These are phyloP conservation scores for Rhynchospora breviuscula DNA, from an alignment of 176 grass and related monocot species.

Conservation along the genomic window DNA sequence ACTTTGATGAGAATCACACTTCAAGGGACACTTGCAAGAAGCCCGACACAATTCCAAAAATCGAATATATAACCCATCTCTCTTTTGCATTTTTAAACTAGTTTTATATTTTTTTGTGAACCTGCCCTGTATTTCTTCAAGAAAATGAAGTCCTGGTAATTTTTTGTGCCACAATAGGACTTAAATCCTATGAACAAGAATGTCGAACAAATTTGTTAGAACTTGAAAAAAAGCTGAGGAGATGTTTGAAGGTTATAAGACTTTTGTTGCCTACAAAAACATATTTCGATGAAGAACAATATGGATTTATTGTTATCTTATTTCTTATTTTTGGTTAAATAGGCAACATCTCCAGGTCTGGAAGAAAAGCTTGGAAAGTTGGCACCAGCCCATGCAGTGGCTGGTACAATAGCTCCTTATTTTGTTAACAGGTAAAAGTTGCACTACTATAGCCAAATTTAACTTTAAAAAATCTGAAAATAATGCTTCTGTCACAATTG, in stretches of 20 bases:
- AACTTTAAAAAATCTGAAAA: background rate
- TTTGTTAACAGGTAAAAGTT: slow-evolving; percentile 69
- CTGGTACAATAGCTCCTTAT: slow-evolving; percentile 64
- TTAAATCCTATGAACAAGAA: background rate
- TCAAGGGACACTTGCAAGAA: slow-evolving; percentile 1
- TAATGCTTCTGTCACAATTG: background rate
- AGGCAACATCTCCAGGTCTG: slow-evolving; percentile 77
- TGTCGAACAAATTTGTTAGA: background rate
- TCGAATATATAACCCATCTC: background rate
- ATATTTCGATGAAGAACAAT: slow-evolving; percentile 5
- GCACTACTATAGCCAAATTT: background rate
- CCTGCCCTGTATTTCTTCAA: background rate
- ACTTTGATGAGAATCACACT: background rate
- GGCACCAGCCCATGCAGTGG: slow-evolving; percentile 63
- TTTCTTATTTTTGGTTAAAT: slow-evolving; percentile 17
- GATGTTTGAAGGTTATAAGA: background rate
- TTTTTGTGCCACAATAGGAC: background rate
- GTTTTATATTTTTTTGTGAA: background rate
- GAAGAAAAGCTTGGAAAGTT: slow-evolving; percentile 80
- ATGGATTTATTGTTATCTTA: background rate
- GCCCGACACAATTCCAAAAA: background rate
- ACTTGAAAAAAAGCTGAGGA: background rate
- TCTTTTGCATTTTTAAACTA: background rate
- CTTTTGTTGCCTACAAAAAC: background rate
- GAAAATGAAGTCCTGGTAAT: background rate